Base-by-base conservation (phyloP, 805 yeast genomes). In the Wilhelminamyces savonicus region DNA sequence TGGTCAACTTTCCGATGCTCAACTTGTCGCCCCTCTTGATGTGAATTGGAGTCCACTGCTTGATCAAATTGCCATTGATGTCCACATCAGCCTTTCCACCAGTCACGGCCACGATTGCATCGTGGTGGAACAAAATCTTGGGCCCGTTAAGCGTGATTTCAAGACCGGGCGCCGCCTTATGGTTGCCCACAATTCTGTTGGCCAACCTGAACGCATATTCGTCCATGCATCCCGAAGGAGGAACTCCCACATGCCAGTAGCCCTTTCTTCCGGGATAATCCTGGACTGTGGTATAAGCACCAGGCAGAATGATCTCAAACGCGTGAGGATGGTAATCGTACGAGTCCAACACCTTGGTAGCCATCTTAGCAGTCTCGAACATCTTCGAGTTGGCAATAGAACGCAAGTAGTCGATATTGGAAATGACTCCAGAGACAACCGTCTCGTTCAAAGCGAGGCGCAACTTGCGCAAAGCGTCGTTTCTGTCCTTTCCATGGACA, bases 181-280 rank as follows among this genome's bases (percentile, higher is more conserved):
- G 74, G 58, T 90, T 92, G 36, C 97, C 97, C 26, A 90, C 97
- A 48, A 85, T 76, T 51, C 82, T 67, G 65, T 90, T 90, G 13
- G 95, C 96, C 39, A 85, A 55, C 47, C 96, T 71, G 66, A 88
- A 88, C 4, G 97, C 78, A 48, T 79, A 88, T 37, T 78, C 74
- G 59, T 90, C 98, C 97, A 90, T 92, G 36, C 97, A 96, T 26
- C 98, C 98, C 23, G 95, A 85, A 6, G 97, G 97, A 16, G 98
- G 98, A 32, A 90, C 97, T 54, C 98, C 98, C 44, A 82, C 73
- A 50, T 82, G 77, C 94, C 94, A 83, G 54, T 69, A 69, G n/a
- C 86, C 81, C 31, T 68, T 67, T 65, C 98, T 79, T 46, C 98
- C 98, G 12, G 95, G 94, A 56, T 78, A 92, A 58, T 92, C 98